Conservation (phyloP, 2,329 filamentous ascomycete species). For the Pseudocercospora crystallina region DNA sequence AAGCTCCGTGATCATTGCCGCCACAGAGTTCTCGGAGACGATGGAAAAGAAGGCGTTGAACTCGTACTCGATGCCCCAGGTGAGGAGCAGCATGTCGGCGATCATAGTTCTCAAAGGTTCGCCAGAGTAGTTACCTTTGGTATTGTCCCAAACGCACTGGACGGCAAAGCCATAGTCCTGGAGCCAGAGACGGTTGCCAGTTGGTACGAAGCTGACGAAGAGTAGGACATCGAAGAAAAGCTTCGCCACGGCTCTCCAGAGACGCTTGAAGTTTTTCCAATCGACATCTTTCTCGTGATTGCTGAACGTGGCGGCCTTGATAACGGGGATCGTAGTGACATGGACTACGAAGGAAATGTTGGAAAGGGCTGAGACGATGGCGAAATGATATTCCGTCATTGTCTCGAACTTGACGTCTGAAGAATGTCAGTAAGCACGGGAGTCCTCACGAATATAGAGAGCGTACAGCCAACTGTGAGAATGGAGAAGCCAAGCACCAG, state of each 20-base stretch:
- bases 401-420: not conserved
- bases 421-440: not conserved
- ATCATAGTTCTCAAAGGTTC: not conserved
- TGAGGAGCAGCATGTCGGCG: not conserved
- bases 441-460: not conserved
- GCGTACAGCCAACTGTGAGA: not conserved
- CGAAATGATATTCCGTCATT: not conserved
- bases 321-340: not conserved
- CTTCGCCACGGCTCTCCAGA: not conserved
- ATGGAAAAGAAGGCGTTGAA: not conserved
- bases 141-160: not conserved
- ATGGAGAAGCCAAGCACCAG: slow-evolving; percentile 1
- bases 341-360: not conserved
- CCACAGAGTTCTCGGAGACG: not conserved
- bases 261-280: not conserved
- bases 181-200: not conserved
- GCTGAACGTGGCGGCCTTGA: not conserved
- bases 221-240: not conserved
- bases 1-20: not conserved
- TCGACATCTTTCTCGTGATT: not conserved
- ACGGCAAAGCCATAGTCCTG: not conserved
- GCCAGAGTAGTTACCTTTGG: not conserved
- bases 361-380: not conserved
- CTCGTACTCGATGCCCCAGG: not conserved
- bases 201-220: not conserved